Conservation (phyloP, 495 filamentous ascomycete species). For the Zalerion maritima region DNA sequence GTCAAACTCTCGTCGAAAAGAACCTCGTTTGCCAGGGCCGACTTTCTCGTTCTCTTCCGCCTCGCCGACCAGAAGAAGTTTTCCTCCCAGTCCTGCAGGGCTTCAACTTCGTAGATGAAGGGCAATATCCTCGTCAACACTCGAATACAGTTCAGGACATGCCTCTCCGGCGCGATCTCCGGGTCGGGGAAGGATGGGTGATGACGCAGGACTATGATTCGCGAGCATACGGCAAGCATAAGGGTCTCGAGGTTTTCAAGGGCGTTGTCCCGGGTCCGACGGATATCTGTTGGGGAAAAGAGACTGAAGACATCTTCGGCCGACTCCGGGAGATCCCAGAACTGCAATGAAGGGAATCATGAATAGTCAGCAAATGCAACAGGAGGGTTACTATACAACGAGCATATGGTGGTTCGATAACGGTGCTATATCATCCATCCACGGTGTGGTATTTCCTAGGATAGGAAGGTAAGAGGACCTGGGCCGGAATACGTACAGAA, state of each 20-base stretch:
- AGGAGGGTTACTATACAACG: too few relatives aligned
- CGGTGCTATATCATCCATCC: too few relatives aligned
- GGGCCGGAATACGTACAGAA: constrained; percentile 42
- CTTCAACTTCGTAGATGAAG: constrained; percentile 83
- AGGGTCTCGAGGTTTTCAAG: constrained; percentile 86
- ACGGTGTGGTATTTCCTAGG: too few relatives aligned
- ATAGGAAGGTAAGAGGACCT: background rate
- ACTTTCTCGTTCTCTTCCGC: constrained; percentile 41
- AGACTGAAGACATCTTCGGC: constrained; percentile 94
- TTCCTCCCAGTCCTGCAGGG: constrained; percentile 76
- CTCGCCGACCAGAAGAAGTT: constrained; percentile 81
- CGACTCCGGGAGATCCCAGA: constrained; percentile 95
- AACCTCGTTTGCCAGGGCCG: constrained; percentile 48
- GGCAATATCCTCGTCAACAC: constrained; percentile 84
- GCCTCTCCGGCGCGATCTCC: constrained; percentile 74
- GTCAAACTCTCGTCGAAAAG: constrained; percentile 65
- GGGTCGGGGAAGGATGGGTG: constrained; percentile 82
- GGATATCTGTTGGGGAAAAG: constrained; percentile 86
- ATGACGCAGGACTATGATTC: constrained; percentile 67
- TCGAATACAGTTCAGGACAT: constrained; percentile 88
- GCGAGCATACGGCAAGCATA: constrained; percentile 63
- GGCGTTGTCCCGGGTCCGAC: constrained; percentile 74
- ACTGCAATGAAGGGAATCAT: constrained; percentile 36
- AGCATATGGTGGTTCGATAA: too few relatives aligned
- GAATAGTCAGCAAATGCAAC: constrained; percentile 3